phyloP scores from a whole-genome alignment of 2,329 filamentous ascomycete genomes.

The Arthrobotrys sinensis region DNA sequence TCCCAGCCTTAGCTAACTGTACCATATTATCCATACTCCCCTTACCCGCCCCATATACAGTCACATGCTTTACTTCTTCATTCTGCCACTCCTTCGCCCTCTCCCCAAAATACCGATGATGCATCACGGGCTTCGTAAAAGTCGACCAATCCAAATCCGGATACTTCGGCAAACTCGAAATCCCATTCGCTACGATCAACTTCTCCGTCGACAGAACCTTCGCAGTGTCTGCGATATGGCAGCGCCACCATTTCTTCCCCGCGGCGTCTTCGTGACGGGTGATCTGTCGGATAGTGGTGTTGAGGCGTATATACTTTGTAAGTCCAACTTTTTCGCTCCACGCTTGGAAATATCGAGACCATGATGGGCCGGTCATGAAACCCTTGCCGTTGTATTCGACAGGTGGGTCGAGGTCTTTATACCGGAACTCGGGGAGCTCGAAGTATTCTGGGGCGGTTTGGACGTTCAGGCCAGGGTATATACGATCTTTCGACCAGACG shows the following conservation, averaged over 20 bases:
- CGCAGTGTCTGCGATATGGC: slow-evolving; percentile 31
- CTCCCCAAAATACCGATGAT: slow-evolving; percentile 72
- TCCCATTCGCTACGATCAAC: slow-evolving; percentile 75
- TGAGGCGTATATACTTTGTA: slow-evolving; percentile 70
- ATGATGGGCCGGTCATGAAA: slow-evolving; percentile 74
- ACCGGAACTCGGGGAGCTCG: slow-evolving; percentile 67
- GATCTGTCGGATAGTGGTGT: slow-evolving; percentile 68
- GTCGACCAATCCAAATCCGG: slow-evolving; percentile 70
- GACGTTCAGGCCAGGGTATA: slow-evolving; percentile 69
- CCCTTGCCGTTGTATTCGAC: slow-evolving; percentile 70
- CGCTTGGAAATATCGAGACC: slow-evolving; percentile 74
- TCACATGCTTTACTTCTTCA: slow-evolving; percentile 67
- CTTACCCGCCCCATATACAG: slow-evolving; percentile 76
- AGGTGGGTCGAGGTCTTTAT: slow-evolving; percentile 59
- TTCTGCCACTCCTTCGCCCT: slow-evolving; percentile 66
- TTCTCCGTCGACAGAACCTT: slow-evolving; percentile 67
- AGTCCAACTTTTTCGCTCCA: slow-evolving; percentile 74
- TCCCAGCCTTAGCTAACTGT: slow-evolving; percentile 72
- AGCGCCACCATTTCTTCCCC: slow-evolving; percentile 57
- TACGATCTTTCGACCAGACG: slow-evolving; percentile 68
- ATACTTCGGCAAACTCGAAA: slow-evolving; percentile 74
- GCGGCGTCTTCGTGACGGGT: slow-evolving; percentile 66
- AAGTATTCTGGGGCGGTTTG: slow-evolving; percentile 69
- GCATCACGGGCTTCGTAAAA: slow-evolving; percentile 74
- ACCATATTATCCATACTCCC: slow-evolving; percentile 77